Base-by-base conservation (phyloP, 352 stramenopile genomes). In the Phytophthora niederhauseri region DNA sequence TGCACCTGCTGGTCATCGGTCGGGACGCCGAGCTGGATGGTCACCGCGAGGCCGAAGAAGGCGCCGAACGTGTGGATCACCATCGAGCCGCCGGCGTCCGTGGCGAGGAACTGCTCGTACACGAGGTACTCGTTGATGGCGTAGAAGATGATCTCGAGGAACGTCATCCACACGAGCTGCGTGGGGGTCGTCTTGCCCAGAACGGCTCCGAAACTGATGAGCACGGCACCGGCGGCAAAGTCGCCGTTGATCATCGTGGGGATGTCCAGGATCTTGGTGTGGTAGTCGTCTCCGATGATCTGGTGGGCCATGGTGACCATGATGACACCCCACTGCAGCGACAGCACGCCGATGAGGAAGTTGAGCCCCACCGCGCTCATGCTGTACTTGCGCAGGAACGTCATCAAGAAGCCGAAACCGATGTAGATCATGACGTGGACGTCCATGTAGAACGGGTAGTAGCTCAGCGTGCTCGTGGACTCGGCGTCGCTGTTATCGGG, bases 361-460 rank as follows among this genome's bases (percentile, higher is more conserved):
- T 89, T 96, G 64, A 95, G 82, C 56, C 74, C 90, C 36, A 93
- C 82, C 2, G 84, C 82, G 56, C 82, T 91, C 57, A 89, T 70
- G 51, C 81, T 93, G 75, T 97, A 97, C 58, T 90, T 87, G 51
- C 84, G 82, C 6, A 97, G 72, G 68, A 94, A 97, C 6, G 87
- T 93, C 90, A 97, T 97, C 48, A 97, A 75, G 57, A 94, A 96
- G 61, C 86, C 89, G 61, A 97, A 97, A 64, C 89, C 89, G 34
- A 97, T 73, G 61, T 92, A 92, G 64, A 97, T 90, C 89, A 97
- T 97, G 30, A 91, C 81, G 64, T 92, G 80, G 52, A 93, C 79
- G 58, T 93, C 82, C 81, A 91, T 90, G 75, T 81, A 93, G 80
- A 91, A 87, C 58, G 77, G 20, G 68, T 89, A 87, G 55, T 66